A percentile compares a stretch with the other conserved stretches of the same genome.
These are phyloP conservation scores for Candida ponderosae DNA, from an alignment of 805 yeast species.

Conservation along the genomic window DNA sequence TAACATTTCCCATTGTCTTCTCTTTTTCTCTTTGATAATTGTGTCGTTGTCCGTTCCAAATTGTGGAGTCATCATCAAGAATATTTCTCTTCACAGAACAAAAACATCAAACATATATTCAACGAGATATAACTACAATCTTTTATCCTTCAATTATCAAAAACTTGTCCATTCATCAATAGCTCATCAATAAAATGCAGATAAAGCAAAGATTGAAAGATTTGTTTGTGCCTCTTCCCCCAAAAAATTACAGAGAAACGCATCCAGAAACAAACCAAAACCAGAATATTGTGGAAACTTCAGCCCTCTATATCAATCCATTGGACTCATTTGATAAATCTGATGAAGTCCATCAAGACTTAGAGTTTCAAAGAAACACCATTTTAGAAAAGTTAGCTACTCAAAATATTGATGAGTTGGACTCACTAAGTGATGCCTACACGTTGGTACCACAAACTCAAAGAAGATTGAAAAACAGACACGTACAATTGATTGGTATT, in stretches of 20 bases:
- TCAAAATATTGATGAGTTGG: background rate
- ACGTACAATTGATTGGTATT: constrained; percentile 70
- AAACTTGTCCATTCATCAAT: too few species aligned
- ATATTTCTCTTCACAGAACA: too few species aligned
- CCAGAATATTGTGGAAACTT: background rate
- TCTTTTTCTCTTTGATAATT: too few species aligned
- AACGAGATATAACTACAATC: too few species aligned
- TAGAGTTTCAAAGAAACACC: background rate
- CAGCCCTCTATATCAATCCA: background rate
- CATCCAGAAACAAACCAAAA: background rate
- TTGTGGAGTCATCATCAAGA: too few species aligned
- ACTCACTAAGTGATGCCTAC: constrained; percentile 14
- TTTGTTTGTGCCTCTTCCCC: constrained; percentile 15
- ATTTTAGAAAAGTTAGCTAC: constrained; percentile 1
- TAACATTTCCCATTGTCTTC: too few species aligned
- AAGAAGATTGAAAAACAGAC: constrained; percentile 54
- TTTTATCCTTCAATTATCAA: too few species aligned
- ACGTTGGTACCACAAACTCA: constrained; percentile 24
- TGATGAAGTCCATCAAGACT: background rate
- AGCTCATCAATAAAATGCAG: background rate
- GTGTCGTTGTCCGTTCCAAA: too few species aligned
- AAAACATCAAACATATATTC: too few species aligned
- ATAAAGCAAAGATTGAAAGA: constrained; percentile 6
- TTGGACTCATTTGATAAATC: background rate
- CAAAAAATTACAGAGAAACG: constrained; percentile 3